Conservation (phyloP, 1,284 basidiomycete species). For the Mycena citricolor region DNA sequence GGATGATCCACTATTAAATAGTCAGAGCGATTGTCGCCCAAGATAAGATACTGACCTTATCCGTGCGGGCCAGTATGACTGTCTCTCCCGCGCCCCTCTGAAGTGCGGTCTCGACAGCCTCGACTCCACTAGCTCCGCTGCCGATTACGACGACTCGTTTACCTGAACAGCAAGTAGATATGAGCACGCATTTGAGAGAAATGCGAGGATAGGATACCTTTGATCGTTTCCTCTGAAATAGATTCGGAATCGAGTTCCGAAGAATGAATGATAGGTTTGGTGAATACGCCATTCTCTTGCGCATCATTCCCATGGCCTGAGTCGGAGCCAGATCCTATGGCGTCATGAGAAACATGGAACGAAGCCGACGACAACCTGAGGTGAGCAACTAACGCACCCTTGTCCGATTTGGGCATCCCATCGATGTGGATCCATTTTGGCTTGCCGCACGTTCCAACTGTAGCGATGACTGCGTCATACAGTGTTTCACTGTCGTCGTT, state of each 20-base stretch:
- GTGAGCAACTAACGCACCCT: conserved; percentile 8
- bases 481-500: conserved; percentile 46
- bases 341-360: too few relatives aligned
- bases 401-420: conserved; percentile 39
- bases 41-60: conserved; percentile 26
- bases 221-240: conserved; percentile 20
- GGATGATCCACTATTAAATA: conserved; percentile 48
- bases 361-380: not conserved
- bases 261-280: conserved; percentile 49
- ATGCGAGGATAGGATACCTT: conserved; percentile 1
- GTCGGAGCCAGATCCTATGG: conserved; percentile 5
- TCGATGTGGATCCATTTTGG: conserved; percentile 49
- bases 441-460: conserved; percentile 58
- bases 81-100: conserved; percentile 44
- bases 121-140: conserved; percentile 60
- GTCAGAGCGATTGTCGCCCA: not conserved
- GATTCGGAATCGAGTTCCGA: conserved; percentile 45
- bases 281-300: conserved; percentile 24
- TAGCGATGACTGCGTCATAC: conserved; percentile 61
- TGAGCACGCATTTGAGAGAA: conserved; percentile 24
- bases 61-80: conserved; percentile 46
- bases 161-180: conserved; percentile 35
- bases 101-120: conserved; percentile 58
- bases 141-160: conserved; percentile 57
- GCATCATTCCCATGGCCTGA: conserved; percentile 20